Evolutionary conservation across 1,284 basidiomycete species (phyloP).

Genomic region (Heterobasidion parviporum): DNA sequence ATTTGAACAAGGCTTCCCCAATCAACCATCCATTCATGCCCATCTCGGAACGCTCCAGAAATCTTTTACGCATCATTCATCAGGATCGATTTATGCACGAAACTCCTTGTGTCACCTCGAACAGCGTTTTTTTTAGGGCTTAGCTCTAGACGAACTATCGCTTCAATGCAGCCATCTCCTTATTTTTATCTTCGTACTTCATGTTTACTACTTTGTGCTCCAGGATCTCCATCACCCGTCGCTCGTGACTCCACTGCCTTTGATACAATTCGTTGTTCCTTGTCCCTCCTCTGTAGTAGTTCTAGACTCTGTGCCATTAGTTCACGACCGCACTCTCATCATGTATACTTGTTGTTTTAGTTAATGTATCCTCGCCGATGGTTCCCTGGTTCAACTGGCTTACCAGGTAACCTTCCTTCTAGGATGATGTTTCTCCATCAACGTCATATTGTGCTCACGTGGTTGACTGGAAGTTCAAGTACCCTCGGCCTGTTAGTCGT

Average conservation of each 20-base stretch:
- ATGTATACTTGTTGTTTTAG: neutral
- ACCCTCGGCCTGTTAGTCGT: neutral
- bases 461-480: neutral
- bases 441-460: too few relatives aligned
- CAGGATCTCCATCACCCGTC: neutral
- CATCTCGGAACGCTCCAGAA: slow-evolving; percentile 11
- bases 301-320: neutral
- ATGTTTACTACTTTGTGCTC: slow-evolving; percentile 6
- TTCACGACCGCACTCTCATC: neutral
- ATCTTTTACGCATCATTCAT: slow-evolving; percentile 5
- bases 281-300: neutral
- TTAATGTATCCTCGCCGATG: neutral
- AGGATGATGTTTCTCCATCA: too few relatives aligned
- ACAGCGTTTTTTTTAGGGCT: neutral
- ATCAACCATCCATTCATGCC: slow-evolving; percentile 5
- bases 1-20: neutral
- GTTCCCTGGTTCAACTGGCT: too few relatives aligned
- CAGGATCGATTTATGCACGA: slow-evolving; percentile 5
- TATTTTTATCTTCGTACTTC: slow-evolving; percentile 3
- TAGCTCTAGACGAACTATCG: neutral
- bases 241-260: neutral
- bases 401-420: too few relatives aligned
- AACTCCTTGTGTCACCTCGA: neutral
- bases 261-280: neutral
- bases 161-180: neutral